Evolutionary conservation across 176 grass and related monocot genomes (phyloP).

Genomic region (Phyllostachys edulis): DNA sequence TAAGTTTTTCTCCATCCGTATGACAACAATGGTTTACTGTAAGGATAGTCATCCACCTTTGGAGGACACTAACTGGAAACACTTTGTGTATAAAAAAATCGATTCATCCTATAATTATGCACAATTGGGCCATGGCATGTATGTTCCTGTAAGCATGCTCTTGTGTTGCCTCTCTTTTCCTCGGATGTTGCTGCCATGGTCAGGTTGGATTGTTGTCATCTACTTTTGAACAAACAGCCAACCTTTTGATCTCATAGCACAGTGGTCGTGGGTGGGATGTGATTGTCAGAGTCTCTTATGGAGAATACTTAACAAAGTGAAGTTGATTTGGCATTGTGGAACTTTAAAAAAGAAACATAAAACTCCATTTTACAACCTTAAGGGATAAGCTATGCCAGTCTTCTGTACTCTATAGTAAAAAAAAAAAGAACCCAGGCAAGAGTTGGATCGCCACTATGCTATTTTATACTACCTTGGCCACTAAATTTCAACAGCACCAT

Average conservation of each 20-base stretch:
- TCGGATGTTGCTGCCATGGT: not conserved
- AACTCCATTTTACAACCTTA: not conserved
- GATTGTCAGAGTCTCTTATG: not conserved
- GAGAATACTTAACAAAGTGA: not conserved
- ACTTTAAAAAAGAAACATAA: not conserved
- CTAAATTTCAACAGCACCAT: not conserved
- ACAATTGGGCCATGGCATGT: not conserved
- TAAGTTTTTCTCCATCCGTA: not conserved
- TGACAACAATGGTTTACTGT: slow-evolving; percentile 2
- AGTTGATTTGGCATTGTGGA: not conserved
- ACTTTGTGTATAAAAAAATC: not conserved
- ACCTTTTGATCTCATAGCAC: not conserved
- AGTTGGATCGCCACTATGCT: not conserved
- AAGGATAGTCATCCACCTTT: not conserved
- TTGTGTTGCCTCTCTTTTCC: not conserved
- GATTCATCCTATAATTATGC: not conserved
- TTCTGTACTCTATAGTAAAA: not conserved
- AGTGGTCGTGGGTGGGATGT: not conserved
- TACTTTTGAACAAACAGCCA: not conserved
- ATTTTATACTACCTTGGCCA: not conserved
- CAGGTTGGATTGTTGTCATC: not conserved
- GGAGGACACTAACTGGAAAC: not conserved
- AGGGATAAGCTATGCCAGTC: not conserved
- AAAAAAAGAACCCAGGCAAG: not conserved
- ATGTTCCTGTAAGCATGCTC: not conserved